A percentile compares a stretch with the other conserved stretches of the same genome.
These are phyloP conservation scores for Colletotrichum tamarilloi DNA, from an alignment of 2,329 filamentous ascomycete genomes.

Conservation along the genomic window DNA sequence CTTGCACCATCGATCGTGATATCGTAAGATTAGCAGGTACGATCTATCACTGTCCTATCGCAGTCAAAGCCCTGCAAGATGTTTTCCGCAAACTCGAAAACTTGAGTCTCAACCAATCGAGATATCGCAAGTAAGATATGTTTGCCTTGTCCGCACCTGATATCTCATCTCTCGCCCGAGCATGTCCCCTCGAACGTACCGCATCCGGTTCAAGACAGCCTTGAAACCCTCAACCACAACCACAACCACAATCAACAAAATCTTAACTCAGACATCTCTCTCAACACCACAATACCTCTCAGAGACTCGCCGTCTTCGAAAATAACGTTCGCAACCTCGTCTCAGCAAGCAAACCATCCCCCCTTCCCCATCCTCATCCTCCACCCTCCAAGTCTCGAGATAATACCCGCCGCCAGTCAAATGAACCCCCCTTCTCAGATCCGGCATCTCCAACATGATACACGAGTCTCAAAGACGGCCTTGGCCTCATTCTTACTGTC, in stretches of 20 bases:
- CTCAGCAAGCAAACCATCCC: not conserved
- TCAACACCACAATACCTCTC: not conserved
- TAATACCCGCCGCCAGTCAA: not conserved
- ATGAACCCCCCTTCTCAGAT: not conserved
- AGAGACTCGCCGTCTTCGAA: not conserved
- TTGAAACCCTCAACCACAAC: not conserved
- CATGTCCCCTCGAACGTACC: too few species aligned
- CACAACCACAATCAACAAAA: not conserved
- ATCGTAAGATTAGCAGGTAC: not conserved
- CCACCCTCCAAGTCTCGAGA: not conserved
- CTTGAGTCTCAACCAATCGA: not conserved
- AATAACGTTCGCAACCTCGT: not conserved
- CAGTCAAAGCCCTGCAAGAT: not conserved
- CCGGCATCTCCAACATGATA: not conserved
- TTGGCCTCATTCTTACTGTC: not conserved
- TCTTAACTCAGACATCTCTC: not conserved
- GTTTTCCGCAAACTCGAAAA: too few species aligned
- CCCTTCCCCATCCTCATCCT: not conserved
- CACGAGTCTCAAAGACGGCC: not conserved
- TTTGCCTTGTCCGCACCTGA: not conserved
- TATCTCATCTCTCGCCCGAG: not conserved
- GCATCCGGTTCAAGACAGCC: not conserved
- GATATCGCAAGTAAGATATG: not conserved
- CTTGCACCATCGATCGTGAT: not conserved
- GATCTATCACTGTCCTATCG: not conserved